Evolutionary conservation across 1,139 yeast genomes (phyloP).

Genomic region (Saccharomyces hybrid): DNA sequence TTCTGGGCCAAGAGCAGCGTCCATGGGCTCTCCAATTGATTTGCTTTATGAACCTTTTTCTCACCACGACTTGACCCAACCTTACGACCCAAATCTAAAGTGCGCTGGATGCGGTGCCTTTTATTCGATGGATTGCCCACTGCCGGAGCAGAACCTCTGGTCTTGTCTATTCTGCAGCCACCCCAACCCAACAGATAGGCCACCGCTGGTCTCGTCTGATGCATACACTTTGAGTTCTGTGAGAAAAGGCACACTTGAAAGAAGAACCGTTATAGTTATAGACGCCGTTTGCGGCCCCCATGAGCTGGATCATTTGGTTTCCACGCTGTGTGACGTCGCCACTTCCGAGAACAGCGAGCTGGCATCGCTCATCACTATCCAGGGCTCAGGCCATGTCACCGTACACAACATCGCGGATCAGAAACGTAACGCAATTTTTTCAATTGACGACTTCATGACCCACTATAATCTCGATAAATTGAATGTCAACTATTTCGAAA

Average conservation of each 20-base stretch:
- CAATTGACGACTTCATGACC: not conserved
- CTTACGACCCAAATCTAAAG: not conserved
- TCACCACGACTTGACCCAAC: not conserved
- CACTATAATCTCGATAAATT: not conserved
- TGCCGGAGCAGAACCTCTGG: not conserved
- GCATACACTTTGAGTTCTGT: not conserved
- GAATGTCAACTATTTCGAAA: not conserved
- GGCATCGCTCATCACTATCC: not conserved
- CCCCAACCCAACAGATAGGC: not conserved
- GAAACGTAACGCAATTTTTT: not conserved
- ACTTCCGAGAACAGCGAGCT: not conserved
- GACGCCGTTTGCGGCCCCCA: not conserved
- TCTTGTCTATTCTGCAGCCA: not conserved
- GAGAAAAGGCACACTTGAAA: not conserved
- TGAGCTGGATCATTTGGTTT: not conserved
- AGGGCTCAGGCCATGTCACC: not conserved
- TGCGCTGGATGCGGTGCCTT: not conserved
- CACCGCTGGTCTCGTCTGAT: not conserved
- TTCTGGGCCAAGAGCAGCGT: not conserved
- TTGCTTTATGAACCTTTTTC: not conserved
- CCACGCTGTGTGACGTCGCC: not conserved
- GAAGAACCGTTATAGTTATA: not conserved
- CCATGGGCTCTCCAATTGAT: not conserved
- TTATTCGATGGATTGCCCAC: not conserved
- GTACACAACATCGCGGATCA: not conserved